These are phyloP conservation scores for Acacia melanoxylon DNA, from an alignment of 306 rosid genomes.

Conservation along the genomic window DNA sequence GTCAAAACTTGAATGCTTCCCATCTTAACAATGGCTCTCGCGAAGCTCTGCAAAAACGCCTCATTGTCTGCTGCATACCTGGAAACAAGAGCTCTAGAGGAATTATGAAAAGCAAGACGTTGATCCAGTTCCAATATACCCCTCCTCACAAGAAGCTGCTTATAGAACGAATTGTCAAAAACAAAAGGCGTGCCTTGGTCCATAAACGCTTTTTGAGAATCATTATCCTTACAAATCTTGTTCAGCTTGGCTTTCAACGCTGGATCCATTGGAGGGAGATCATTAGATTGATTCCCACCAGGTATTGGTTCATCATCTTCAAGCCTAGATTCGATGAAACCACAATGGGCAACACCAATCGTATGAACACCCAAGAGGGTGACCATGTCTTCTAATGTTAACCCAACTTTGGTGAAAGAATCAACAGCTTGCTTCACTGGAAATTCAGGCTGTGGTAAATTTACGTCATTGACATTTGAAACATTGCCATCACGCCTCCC, in stretches of 20 bases:
- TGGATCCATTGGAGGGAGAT: constrained; percentile 40
- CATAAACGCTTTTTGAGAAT: constrained; percentile 25
- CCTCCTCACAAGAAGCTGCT: constrained; percentile 25
- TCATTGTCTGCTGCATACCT: constrained; percentile 26
- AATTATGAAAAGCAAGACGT: constrained; percentile 32
- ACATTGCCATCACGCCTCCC: constrained; percentile 43
- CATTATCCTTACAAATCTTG: not conserved
- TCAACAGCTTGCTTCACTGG: not conserved
- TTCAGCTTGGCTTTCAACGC: constrained; percentile 27
- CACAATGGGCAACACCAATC: not conserved
- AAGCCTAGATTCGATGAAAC: not conserved
- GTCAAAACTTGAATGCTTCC: constrained; percentile 30
- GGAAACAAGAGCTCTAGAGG: constrained; percentile 25
- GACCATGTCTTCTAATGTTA: not conserved
- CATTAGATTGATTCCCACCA: not conserved
- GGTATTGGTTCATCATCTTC: not conserved
- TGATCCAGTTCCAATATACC: constrained; percentile 46
- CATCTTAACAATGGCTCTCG: constrained; percentile 39
- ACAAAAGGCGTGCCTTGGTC: constrained; percentile 43
- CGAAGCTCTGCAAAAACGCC: constrained; percentile 35
- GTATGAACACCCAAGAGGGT: not conserved
- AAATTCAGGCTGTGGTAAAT: constrained; percentile 33
- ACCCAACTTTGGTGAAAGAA: not conserved
- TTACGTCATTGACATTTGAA: constrained; percentile 9
- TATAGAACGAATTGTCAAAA: constrained; percentile 11